phyloP scores from a whole-genome alignment of 257 asterid species.

The Gentiana macrophylla region DNA sequence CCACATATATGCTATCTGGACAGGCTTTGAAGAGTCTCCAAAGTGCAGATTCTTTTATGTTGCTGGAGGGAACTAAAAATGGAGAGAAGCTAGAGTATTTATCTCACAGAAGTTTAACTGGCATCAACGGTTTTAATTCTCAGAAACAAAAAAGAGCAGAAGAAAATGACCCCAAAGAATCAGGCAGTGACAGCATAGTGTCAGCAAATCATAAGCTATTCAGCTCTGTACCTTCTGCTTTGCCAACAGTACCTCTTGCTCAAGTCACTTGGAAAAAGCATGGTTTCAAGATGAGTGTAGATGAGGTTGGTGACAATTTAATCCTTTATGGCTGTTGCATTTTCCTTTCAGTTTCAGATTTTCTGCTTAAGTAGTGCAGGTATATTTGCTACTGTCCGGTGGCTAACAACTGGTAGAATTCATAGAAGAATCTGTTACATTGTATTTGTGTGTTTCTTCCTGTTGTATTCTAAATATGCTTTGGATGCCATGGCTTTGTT shows the following conservation, averaged over 20 bases:
- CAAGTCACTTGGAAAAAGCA: constrained; percentile 29
- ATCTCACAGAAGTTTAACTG: constrained; percentile 6
- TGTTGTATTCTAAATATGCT: too few species aligned
- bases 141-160: not conserved
- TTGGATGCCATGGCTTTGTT: constrained; percentile 5
- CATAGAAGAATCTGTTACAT: too few species aligned
- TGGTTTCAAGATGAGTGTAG: constrained; percentile 62
- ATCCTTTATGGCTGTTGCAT: not conserved
- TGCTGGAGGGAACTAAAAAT: constrained; percentile 25
- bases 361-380: not conserved
- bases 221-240: constrained; percentile 13
- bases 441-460: not conserved
- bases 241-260: constrained; percentile 17
- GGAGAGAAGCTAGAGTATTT: constrained; percentile 28
- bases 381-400: not conserved
- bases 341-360: not conserved
- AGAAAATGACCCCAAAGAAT: constrained; percentile 6
- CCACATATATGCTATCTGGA: constrained; percentile 44
- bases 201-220: constrained; percentile 12
- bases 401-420: too few species aligned
- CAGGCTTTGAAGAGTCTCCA: constrained; percentile 55
- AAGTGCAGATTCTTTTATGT: constrained; percentile 40
- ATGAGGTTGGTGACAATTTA: constrained; percentile 43
- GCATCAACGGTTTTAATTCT: not conserved
- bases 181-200: not conserved